These are phyloP conservation scores for Saccharomycopsis sp. DNA, from an alignment of 805 yeast genomes.

Conservation along the genomic window DNA sequence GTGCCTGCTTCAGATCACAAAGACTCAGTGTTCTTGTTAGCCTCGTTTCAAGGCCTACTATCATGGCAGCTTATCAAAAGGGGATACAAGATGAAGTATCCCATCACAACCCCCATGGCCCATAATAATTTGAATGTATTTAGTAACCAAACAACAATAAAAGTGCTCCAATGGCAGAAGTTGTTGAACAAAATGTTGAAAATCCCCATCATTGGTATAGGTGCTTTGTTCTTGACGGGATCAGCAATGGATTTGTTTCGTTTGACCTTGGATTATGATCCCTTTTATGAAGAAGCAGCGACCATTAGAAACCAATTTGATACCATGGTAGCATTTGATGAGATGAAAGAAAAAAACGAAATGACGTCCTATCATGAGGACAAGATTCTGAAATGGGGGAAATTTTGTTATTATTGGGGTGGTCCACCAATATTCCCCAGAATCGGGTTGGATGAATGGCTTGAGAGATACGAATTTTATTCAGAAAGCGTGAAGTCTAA, in stretches of 20 bases:
- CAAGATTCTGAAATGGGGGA: neutral
- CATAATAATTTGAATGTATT: slow-evolving; percentile 4
- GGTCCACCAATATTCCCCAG: slow-evolving; percentile 1
- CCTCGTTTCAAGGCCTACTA: slow-evolving; percentile 4
- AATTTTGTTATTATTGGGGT: slow-evolving; percentile 3
- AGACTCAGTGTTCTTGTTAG: slow-evolving; percentile 1
- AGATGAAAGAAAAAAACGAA: neutral
- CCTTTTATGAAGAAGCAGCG: slow-evolving; percentile 11
- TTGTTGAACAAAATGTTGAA: slow-evolving; percentile 1
- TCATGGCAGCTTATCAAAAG: slow-evolving; percentile 3
- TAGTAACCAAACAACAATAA: neutral
- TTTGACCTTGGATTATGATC: slow-evolving; percentile 11
- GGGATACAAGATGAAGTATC: slow-evolving; percentile 3
- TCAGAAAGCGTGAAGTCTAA: too few species aligned
- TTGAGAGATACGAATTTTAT: too few species aligned
- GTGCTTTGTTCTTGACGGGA: neutral
- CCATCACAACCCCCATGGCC: neutral
- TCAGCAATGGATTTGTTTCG: slow-evolving; percentile 7
- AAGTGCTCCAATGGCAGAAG: neutral
- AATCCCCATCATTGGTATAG: too few species aligned
- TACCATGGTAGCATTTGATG: neutral
- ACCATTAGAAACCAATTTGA: neutral
- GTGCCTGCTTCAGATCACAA: slow-evolving; percentile 11
- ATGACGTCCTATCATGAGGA: neutral
- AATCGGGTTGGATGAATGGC: slow-evolving; percentile 1